Evolutionary conservation across 2,329 filamentous ascomycete genomes (phyloP).

Genomic region (Coniochaeta sp.): DNA sequence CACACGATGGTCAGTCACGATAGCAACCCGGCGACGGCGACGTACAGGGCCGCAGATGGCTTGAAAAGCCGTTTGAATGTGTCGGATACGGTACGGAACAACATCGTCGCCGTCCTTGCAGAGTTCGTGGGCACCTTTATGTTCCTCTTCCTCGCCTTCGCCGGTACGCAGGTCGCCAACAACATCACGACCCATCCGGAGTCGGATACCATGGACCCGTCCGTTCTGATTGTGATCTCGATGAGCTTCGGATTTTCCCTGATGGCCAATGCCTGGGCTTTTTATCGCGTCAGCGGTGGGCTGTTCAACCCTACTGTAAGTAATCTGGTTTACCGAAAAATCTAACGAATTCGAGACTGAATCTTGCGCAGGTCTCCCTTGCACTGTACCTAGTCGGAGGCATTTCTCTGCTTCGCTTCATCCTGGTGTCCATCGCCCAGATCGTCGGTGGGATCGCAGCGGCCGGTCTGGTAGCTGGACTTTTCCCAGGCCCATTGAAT

Average conservation of each 20-base stretch:
- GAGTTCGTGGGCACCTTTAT: conserved; percentile 35
- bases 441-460: conserved; percentile 45
- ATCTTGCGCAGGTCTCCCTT: conserved; percentile 40
- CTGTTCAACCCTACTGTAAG: conserved; percentile 32
- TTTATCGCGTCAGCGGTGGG: conserved; percentile 37
- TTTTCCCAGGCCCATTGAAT: conserved; percentile 43
- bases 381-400: conserved; percentile 43
- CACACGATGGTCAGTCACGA: not conserved
- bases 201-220: conserved; percentile 7
- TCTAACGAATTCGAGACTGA: too few relatives aligned
- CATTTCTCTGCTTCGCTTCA: conserved; percentile 35
- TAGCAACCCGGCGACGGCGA: not conserved
- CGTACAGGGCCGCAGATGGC: not conserved
- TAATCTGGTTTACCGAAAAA: too few relatives aligned
- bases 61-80: not conserved
- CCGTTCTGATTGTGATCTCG: conserved; percentile 27
- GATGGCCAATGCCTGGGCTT: conserved; percentile 40
- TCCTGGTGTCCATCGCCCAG: conserved; percentile 42
- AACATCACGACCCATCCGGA: conserved; percentile 5
- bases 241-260: conserved; percentile 35
- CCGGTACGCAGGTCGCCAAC: conserved; percentile 19
- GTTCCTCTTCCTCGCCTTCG: conserved; percentile 34
- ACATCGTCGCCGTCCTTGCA: conserved; percentile 26
- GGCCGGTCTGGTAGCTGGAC: conserved; percentile 42
- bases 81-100: conserved; percentile 7